Evolutionary conservation across 257 asterid species (phyloP).

Genomic region (Haberlea rhodopensis): DNA sequence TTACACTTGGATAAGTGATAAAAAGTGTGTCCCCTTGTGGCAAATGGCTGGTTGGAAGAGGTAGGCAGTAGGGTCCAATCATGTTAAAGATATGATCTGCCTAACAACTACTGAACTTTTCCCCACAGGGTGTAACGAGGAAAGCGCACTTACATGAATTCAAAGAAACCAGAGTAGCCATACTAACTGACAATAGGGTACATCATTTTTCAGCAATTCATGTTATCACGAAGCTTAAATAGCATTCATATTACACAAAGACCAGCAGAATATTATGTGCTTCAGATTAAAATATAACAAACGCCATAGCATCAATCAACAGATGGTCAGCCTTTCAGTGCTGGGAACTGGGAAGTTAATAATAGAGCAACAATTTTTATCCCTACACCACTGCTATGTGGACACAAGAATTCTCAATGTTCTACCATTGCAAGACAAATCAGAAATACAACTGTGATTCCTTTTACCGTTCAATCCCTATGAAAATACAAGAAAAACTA

Average conservation of each 20-base stretch:
- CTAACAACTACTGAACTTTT: background rate
- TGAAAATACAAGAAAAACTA: background rate
- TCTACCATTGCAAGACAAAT: constrained; percentile 4
- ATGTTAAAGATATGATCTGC: background rate
- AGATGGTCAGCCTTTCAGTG: background rate
- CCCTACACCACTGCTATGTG: background rate
- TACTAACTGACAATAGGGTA: constrained; percentile 9
- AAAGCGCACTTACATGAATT: constrained; percentile 46
- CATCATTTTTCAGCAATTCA: constrained; percentile 8
- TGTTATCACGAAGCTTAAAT: constrained; percentile 11
- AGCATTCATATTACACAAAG: background rate
- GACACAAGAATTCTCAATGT: constrained; percentile 6
- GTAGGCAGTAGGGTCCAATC: background rate
- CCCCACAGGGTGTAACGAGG: constrained; percentile 54
- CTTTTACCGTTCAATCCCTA: background rate
- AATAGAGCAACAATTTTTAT: constrained; percentile 7
- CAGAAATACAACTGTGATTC: constrained; percentile 12
- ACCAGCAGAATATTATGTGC: constrained; percentile 7
- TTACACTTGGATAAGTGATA: constrained; percentile 23
- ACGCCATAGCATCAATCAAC: background rate
- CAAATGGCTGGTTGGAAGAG: background rate
- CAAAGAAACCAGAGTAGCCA: constrained; percentile 26
- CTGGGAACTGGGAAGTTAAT: constrained; percentile 17
- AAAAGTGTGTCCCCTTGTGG: constrained; percentile 26
- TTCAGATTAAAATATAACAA: constrained; percentile 17